A percentile compares a stretch with the other conserved stretches of the same genome.
Evolutionary conservation across 306 rosid genomes (phyloP).

Genomic region (Cucumis cinereus): DNA sequence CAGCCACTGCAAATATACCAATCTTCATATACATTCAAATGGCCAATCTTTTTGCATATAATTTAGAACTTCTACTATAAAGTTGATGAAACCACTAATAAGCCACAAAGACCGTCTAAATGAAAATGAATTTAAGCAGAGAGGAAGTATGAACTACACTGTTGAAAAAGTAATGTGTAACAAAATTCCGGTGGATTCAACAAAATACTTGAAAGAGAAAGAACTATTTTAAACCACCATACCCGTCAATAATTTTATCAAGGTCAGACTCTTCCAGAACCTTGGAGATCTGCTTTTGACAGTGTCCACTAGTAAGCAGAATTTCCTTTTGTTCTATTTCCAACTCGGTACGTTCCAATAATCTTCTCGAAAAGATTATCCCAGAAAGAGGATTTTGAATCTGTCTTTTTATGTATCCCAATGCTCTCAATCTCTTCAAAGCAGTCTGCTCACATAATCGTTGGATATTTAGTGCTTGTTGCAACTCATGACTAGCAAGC

Average conservation of each 20-base stretch:
- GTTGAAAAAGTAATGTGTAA: background rate
- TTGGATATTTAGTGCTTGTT: conserved; percentile 74
- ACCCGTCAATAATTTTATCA: conserved; percentile 84
- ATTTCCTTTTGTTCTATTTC: conserved; percentile 58
- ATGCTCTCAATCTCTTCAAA: conserved; percentile 58
- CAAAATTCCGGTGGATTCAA: background rate
- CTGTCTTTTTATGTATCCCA: conserved; percentile 72
- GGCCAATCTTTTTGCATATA: background rate
- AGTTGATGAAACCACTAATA: background rate
- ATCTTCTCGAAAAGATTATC: conserved; percentile 42
- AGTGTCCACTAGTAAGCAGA: conserved; percentile 51
- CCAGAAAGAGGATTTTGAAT: conserved; percentile 57
- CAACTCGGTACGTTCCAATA: conserved; percentile 68
- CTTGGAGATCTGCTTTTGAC: conserved; percentile 85
- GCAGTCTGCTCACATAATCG: conserved; percentile 77
- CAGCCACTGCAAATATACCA: background rate
- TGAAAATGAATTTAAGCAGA: background rate
- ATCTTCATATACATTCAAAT: background rate
- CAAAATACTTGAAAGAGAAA: background rate
- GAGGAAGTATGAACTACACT: background rate
- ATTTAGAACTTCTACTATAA: background rate
- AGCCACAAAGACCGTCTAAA: background rate
- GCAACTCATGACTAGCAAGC: conserved; percentile 84
- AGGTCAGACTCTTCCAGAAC: conserved; percentile 85
- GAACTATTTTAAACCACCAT: conserved; percentile 10